These are phyloP conservation scores for Cadophora gregata DNA, from an alignment of 2,329 filamentous ascomycete species.

Conservation along the genomic window DNA sequence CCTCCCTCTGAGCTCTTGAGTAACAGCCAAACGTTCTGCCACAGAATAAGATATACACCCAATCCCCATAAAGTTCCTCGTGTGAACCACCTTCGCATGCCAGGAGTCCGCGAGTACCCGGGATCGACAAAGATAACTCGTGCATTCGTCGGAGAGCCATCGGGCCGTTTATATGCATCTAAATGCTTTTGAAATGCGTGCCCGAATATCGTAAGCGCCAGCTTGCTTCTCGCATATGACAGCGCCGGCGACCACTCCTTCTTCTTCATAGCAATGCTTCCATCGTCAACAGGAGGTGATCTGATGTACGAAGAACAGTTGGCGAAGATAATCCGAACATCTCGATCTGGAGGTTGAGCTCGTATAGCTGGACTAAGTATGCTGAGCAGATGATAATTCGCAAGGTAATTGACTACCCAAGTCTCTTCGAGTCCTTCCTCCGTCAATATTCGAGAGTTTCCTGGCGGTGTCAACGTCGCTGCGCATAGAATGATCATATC, in stretches of 20 bases:
- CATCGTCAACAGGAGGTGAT: conserved; percentile 68
- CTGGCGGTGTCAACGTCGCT: conserved; percentile 74
- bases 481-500: conserved; percentile 93
- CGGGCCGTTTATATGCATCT: conserved; percentile 81
- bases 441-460: conserved; percentile 64
- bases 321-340: conserved; percentile 85
- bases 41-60: conserved; percentile 75
- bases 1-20: conserved; percentile 85
- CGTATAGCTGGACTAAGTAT: conserved; percentile 90
- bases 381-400: conserved; percentile 92
- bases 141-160: conserved; percentile 80
- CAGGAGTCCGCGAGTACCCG: conserved; percentile 82
- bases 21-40: conserved; percentile 83
- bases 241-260: conserved; percentile 60
- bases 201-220: conserved; percentile 89
- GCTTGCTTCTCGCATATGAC: conserved; percentile 70
- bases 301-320: conserved; percentile 90
- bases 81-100: conserved; percentile 85
- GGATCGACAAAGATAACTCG: conserved; percentile 89
- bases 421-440: conserved; percentile 83
- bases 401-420: conserved; percentile 94
- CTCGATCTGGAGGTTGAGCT: conserved; percentile 90
- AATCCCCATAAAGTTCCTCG: conserved; percentile 84
- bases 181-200: conserved; percentile 92
- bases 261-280: conserved; percentile 49